Evolutionary conservation across 768 basidiomycete genomes (phyloP), one percentile per base, ranked within the genome.

Genomic region (Mycena polygramma): DNA sequence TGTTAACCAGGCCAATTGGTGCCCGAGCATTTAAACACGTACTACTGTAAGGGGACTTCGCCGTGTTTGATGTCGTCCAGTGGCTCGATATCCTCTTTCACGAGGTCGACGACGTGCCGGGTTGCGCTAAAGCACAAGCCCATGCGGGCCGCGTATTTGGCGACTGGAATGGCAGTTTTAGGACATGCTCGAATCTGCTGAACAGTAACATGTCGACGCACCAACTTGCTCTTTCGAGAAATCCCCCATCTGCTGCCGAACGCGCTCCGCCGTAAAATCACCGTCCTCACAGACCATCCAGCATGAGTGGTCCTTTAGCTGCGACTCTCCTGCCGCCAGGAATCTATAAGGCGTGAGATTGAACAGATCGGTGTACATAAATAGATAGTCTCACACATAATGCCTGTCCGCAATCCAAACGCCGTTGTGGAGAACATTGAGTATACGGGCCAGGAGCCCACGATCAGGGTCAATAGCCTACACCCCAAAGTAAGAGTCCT

Each of bases 251-350:
- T 66, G 53, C 37, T 39, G 36, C 11, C 73, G 58, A 13, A 74
- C 68, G 37, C 63, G 68, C 7, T 74, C 51, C 17, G 73, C 73
- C 6, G 73, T 74, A 24, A 74, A 74, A 9, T 68, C 65, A 20
- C 59, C 64, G 6, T 67, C 63, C 22, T 74, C 73, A 22, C 65
- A 71, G 0, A 74, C 61, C 73, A 74, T 74, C 73, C 73, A 74
- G 61, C 71, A 74, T 1, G 73, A 74, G 46, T 70, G 73, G 24
- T 74, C 73, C 39, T 74, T 74, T 8, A 74, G 35, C 57, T 73
- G 71, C 22, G 73, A 74, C 41, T 74, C 73, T 0, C 71, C 71
- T 19, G 73, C 63, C 14, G 73, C 73, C 1, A 74, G 68, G 39
- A 72, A 74, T 15, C 73, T 68, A 30, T 69, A 19, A 26, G 24